These are phyloP conservation scores for Pseudogymnoascus destructans DNA, from an alignment of 2,329 filamentous ascomycete species.

Conservation along the genomic window DNA sequence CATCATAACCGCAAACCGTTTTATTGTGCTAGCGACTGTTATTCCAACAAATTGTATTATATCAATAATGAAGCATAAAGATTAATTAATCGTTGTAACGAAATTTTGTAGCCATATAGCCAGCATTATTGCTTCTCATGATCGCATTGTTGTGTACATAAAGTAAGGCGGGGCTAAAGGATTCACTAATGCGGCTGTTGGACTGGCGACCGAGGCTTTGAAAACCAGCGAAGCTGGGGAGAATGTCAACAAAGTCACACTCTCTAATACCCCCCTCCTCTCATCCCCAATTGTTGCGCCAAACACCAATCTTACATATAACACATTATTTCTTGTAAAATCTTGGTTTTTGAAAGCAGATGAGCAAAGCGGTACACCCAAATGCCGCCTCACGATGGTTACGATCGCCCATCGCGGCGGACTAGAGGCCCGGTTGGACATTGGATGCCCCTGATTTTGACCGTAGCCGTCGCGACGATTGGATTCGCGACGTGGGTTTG, in stretches of 20 bases:
- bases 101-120: not conserved
- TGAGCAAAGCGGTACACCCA: constrained; percentile 20
- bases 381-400: constrained; percentile 54
- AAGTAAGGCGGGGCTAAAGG: constrained; percentile 4
- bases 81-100: not conserved
- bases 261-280: not conserved
- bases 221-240: constrained; percentile 8
- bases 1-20: not conserved
- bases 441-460: constrained; percentile 80
- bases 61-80: not conserved
- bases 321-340: not conserved
- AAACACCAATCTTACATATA: constrained; percentile 6
- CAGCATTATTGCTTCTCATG: not conserved
- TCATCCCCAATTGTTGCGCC: not conserved
- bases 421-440: constrained; percentile 56
- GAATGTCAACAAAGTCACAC: not conserved
- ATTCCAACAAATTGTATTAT: not conserved
- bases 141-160: constrained; percentile 1
- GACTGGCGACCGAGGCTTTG: constrained; percentile 9
- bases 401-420: constrained; percentile 32
- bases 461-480: constrained; percentile 74
- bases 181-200: constrained; percentile 8
- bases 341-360: constrained; percentile 3
- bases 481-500: constrained; percentile 85
- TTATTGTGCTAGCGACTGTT: not conserved